Conservation (phyloP, 169 alveolate genomes). For the Plasmodium vinckei region DNA sequence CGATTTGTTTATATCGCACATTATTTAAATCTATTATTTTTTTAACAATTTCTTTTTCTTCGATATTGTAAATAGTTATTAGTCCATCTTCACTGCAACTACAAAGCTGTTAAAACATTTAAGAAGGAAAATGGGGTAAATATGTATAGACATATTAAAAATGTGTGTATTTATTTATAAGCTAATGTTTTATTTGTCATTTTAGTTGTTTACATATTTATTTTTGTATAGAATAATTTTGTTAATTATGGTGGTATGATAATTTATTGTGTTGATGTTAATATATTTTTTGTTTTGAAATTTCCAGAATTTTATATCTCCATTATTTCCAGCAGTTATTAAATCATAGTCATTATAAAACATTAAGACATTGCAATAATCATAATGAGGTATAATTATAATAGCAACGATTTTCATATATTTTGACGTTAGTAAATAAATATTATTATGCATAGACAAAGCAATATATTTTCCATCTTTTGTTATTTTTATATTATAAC, state of each 20-base stretch:
- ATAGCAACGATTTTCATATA: slow-evolving; percentile 59
- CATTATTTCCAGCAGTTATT: slow-evolving; percentile 72
- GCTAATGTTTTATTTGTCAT: background rate
- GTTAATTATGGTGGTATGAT: slow-evolving; percentile 31
- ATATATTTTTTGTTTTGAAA: slow-evolving; percentile 29
- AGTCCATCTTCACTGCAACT: slow-evolving; percentile 69
- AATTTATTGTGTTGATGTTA: slow-evolving; percentile 36
- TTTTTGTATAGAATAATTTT: slow-evolving; percentile 44
- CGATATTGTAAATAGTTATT: slow-evolving; percentile 39
- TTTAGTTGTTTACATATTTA: slow-evolving; percentile 37
- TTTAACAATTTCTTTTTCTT: slow-evolving; percentile 28
- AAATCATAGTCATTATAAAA: slow-evolving; percentile 64
- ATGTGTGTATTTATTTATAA: background rate
- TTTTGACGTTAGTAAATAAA: slow-evolving; percentile 45
- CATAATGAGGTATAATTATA: slow-evolving; percentile 62
- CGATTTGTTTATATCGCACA: slow-evolving; percentile 54
- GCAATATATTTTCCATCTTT: slow-evolving; percentile 72
- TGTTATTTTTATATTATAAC: slow-evolving; percentile 55
- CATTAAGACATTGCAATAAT: slow-evolving; percentile 27
- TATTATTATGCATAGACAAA: slow-evolving; percentile 58
- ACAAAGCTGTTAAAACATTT: slow-evolving; percentile 14
- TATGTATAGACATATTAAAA: background rate
- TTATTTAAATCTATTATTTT: slow-evolving; percentile 39
- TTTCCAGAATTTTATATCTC: slow-evolving; percentile 72
- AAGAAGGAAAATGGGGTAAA: background rate